Percentiles rank a stretch among this genome's conserved stretches.
phyloP scores from a whole-genome alignment of 2,329 filamentous ascomycete genomes.

The Ophiobolus disseminans region DNA sequence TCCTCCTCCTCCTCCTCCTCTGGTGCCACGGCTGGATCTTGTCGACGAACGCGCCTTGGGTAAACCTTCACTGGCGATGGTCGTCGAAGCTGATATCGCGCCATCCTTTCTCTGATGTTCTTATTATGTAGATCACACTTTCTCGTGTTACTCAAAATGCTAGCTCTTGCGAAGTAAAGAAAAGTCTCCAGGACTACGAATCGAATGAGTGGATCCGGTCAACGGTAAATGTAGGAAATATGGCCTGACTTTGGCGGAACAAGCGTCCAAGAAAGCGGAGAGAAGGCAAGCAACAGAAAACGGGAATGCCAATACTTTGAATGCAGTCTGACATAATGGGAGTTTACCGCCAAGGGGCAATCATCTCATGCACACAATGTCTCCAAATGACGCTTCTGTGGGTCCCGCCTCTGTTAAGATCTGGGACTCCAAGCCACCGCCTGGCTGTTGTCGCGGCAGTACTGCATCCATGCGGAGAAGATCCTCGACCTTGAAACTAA shows the following conservation, averaged over 20 bases:
- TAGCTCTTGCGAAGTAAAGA: constrained; percentile 1
- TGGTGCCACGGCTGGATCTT: constrained; percentile 19
- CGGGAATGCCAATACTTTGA: constrained; percentile 42
- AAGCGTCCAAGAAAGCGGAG: constrained; percentile 25
- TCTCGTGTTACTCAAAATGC: constrained; percentile 4
- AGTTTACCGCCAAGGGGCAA: constrained; percentile 21
- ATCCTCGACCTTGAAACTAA: constrained; percentile 33
- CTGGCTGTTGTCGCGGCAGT: constrained; percentile 22
- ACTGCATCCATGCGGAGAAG: constrained; percentile 19
- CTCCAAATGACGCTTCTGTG: constrained; percentile 30
- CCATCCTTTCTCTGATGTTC: constrained; percentile 28
- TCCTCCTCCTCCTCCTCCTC: constrained; percentile 13
- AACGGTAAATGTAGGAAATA: constrained; percentile 35
- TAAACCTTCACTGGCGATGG: constrained; percentile 35
- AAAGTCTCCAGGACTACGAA: constrained; percentile 40
- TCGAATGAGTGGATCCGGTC: constrained; percentile 36
- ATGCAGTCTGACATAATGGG: constrained; percentile 26
- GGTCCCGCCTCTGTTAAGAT: constrained; percentile 15
- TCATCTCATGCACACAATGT: constrained; percentile 32
- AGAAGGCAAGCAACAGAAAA: constrained; percentile 26
- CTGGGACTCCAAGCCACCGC: constrained; percentile 9
- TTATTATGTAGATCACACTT: constrained; percentile 19
- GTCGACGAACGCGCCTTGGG: constrained; percentile 24
- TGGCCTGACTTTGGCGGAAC: constrained; percentile 24
- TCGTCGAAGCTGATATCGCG: constrained; percentile 34